Evolutionary conservation across 2,329 filamentous ascomycete species (phyloP), one percentile per base, ranked within the genome.

Genomic region (Grosmannia penicillata): DNA sequence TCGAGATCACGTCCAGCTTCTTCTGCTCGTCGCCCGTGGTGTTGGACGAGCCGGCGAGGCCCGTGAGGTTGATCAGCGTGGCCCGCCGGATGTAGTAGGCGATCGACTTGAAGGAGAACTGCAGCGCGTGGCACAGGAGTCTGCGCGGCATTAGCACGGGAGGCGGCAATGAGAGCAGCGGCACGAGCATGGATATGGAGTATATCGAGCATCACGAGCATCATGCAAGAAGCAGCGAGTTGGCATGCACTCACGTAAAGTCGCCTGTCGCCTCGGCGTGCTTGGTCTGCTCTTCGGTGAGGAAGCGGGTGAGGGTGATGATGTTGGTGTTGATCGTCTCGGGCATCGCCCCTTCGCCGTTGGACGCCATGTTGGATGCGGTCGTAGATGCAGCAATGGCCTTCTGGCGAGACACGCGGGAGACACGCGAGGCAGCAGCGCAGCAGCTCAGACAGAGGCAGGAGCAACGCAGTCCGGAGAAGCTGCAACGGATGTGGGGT

Each of bases 61-160:
- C 91, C 37, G 85, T 93, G 45, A 98, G 75, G 68, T 94, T 94
- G 65, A 96, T 89, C 47, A 98, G 69, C 19, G 85, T 89, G 26
- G 89, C 86, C 59, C 91, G 81, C 53, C 89, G 87, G 61, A 98
- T 98, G 70, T 95, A 98, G 72, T 96, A 94, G 52, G 91, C 85
- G 60, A 98, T 98, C 49, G 85, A 93, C 70, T 98, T 98, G 80
- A 98, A 98, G 48, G 91, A 89, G 70, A 96, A 98, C 62, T 96
- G 91, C 43, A 98, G 82, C 43, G 91, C 87, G 59, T 98, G 91
- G 71, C 86, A 95, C 43, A 98, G 76, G 38, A 98, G 74, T 53
- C 87, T 95, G 53, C 9, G n/a, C 3, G 2, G 23, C n/a, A n/a
- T 33, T 8, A 15, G 29, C 18, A 15, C 15, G 23, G 14, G 26